phyloP scores from a whole-genome alignment of 2,329 filamentous ascomycete species.

The Colletotrichum australisinense region DNA sequence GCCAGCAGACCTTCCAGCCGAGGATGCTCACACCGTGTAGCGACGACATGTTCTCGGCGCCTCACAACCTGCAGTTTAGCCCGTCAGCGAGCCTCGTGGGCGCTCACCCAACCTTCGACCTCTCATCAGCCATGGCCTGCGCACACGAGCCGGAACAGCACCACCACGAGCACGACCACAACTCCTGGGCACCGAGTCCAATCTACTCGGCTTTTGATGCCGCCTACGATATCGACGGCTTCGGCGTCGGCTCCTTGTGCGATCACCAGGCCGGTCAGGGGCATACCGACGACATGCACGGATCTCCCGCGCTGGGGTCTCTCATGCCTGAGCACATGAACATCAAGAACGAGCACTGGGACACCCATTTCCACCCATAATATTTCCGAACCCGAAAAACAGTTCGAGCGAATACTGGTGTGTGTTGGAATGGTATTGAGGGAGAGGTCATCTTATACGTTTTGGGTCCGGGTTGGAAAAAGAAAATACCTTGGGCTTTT shows the following conservation, averaged over 20 bases:
- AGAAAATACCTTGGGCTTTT: not conserved
- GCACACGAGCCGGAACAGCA: slow-evolving; percentile 43
- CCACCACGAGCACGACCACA: slow-evolving; percentile 43
- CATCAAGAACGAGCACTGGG: slow-evolving; percentile 51
- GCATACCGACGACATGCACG: slow-evolving; percentile 41
- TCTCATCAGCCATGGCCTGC: slow-evolving; percentile 38
- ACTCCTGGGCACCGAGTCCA: slow-evolving; percentile 46
- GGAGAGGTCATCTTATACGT: slow-evolving; percentile 11
- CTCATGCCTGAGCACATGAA: slow-evolving; percentile 41
- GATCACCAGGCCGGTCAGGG: slow-evolving; percentile 45
- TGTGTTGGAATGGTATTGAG: not conserved
- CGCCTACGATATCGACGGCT: slow-evolving; percentile 51
- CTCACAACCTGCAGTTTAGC: slow-evolving; percentile 45
- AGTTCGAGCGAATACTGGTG: not conserved
- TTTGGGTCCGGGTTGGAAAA: slow-evolving; percentile 11
- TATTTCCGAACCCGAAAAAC: not conserved
- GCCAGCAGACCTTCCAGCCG: slow-evolving; percentile 44
- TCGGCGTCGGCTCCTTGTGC: slow-evolving; percentile 46
- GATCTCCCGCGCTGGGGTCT: slow-evolving; percentile 40
- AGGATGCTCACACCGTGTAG: slow-evolving; percentile 66
- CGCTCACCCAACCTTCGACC: slow-evolving; percentile 43
- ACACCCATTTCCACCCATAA: slow-evolving; percentile 35
- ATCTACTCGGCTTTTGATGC: slow-evolving; percentile 54
- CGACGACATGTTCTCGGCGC: slow-evolving; percentile 55
- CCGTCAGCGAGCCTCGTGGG: slow-evolving; percentile 47